phyloP scores from a whole-genome alignment of 192 early-diverging fungal genomes.

The Linderina pennispora region DNA sequence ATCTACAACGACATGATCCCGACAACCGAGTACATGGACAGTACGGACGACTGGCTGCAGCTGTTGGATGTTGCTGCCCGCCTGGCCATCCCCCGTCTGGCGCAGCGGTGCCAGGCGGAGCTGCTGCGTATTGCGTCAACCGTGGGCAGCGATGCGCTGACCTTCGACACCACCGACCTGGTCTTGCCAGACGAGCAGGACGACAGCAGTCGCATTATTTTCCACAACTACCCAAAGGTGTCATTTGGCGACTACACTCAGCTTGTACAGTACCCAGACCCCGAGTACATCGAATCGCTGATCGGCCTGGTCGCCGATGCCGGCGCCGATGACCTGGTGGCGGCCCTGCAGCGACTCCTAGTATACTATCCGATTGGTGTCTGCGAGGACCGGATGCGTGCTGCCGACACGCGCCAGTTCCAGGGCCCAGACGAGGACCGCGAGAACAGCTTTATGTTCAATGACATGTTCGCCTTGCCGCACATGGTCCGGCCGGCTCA shows the following conservation, averaged over 20 bases:
- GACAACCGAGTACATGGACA: conserved; percentile 3
- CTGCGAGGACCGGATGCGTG: conserved; percentile 28
- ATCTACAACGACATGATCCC: conserved; percentile 23
- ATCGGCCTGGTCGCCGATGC: conserved; percentile 17
- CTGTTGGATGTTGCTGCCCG: conserved; percentile 27
- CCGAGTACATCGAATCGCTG: conserved; percentile 11
- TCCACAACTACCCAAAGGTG: not conserved
- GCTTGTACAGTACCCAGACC: conserved; percentile 9
- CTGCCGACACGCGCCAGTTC: conserved; percentile 5
- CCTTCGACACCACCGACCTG: no score
- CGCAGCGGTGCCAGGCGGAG: conserved; percentile 28
- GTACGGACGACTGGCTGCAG: conserved; percentile 24
- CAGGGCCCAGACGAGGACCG: not conserved
- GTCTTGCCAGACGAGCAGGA: not conserved
- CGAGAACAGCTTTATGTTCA: no score
- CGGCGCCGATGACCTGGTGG: conserved; percentile 22
- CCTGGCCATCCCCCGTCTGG: conserved; percentile 29
- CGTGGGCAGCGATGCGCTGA: no score
- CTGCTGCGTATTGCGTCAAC: conserved; percentile 13
- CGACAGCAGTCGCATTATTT: no score
- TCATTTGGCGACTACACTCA: conserved; percentile 1
- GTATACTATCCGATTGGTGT: conserved; percentile 23
- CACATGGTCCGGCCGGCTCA: no score
- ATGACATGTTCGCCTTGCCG: no score
- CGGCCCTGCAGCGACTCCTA: conserved; percentile 21